Base-by-base conservation (phyloP, 2,329 filamentous ascomycete genomes). In the Myotisia sp. region DNA sequence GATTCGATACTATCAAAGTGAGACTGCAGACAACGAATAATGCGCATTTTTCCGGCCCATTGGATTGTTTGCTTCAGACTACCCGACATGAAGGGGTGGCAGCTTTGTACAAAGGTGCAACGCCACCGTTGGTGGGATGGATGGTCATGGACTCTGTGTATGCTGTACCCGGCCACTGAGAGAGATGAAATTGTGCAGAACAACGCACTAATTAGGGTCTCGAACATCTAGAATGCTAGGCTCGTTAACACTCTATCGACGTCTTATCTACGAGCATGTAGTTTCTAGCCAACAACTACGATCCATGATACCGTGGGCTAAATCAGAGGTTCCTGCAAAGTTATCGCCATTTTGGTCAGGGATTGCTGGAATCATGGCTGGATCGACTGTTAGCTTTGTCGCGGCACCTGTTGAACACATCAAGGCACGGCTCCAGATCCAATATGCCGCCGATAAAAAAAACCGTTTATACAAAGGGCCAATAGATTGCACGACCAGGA, bases 1-100 rank as follows among this genome's bases (percentile, higher is more conserved):
- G 82, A 16, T 95, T 98, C 62, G 90, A 98, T 59, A 95, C 90
- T 0, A 74, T 98, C 56, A 98, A 98, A 61, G 87, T 95, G 35
- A 83, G 90, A 20, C 67, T 98, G 12, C 90, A 98, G 56, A 95
- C 87, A 2, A 84, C 83, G 19, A 67, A 79, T 46, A 58, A 70
- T 30, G 56, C 74, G 2, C 84, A 81, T 47, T 98, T 98, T 67
- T 68, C 67, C 43, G 90, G 90, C 0, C 86, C 90, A 1, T 55
- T 92, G 20, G 77, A 93, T 56, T 95, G 90, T 53, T 63, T 93
- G 6, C 57, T 80, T 37, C 78, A 87, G 55, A 98, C 90, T 6
- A 44, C 95, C 18, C 74, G 79, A 40, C 79, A 85, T 53, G 90
- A 98, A 58, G 87, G 87, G 30, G 60, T 92, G 29, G 61, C 68